A percentile compares a stretch with the other conserved stretches of the same genome.
These are phyloP conservation scores for Fusarium fracticaudum DNA, from an alignment of 2,329 filamentous ascomycete species.

Conservation along the genomic window DNA sequence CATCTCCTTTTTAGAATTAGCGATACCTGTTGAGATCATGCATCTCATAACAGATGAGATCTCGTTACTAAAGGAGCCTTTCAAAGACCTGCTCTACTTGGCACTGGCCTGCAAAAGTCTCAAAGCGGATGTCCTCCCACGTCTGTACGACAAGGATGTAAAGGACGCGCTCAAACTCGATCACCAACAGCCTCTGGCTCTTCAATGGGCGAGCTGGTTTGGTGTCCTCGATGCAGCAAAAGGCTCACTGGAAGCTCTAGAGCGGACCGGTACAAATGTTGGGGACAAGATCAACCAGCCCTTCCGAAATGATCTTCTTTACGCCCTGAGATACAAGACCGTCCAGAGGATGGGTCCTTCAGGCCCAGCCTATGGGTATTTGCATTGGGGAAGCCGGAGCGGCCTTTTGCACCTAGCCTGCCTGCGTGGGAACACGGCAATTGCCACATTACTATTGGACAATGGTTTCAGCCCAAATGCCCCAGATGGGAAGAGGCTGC, in stretches of 20 bases:
- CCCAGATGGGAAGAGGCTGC: background rate
- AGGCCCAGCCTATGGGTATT: conserved; percentile 6
- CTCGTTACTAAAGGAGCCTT: background rate
- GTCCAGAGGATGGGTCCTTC: background rate
- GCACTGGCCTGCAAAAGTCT: conserved; percentile 13
- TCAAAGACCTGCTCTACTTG: conserved; percentile 3
- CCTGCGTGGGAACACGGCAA: conserved; percentile 29
- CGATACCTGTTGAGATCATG: conserved; percentile 21
- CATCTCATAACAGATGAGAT: conserved; percentile 19
- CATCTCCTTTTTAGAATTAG: background rate
- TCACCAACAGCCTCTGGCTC: conserved; percentile 7
- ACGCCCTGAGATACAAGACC: conserved; percentile 12
- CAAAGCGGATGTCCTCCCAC: background rate
- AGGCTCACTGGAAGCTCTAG: conserved; percentile 12
- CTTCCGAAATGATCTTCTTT: conserved; percentile 13
- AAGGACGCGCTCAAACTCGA: background rate
- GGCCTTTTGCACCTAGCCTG: conserved; percentile 30
- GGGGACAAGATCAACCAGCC: conserved; percentile 1
- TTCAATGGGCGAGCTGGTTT: conserved; percentile 34
- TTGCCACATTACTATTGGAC: conserved; percentile 15
- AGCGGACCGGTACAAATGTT: background rate
- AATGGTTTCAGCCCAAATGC: conserved; percentile 6
- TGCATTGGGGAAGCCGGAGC: conserved; percentile 13
- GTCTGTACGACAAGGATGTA: conserved; percentile 19
- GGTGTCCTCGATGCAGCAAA: conserved; percentile 15